A percentile compares a stretch with the other conserved stretches of the same genome.
Evolutionary conservation across 78 protist species (phyloP).

Genomic region (Bigelowiella natans): DNA sequence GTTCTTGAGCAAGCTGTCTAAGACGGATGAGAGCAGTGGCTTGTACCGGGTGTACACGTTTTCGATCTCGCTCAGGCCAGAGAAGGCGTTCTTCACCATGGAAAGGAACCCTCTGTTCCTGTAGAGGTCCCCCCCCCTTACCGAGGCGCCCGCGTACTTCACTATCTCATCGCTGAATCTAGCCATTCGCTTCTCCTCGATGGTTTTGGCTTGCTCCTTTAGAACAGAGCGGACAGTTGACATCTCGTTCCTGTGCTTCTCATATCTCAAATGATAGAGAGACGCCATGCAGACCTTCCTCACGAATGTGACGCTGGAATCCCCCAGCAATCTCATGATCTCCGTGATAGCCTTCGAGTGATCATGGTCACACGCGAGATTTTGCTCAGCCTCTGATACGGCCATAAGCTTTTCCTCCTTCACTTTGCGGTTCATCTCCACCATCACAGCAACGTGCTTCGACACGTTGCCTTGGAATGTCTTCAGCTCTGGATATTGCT

Average conservation of each 20-base stretch:
- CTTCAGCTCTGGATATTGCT: slow-evolving; percentile 8
- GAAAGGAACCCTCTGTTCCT: neutral
- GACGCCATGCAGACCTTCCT: neutral
- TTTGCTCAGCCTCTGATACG: neutral
- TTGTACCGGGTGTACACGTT: neutral
- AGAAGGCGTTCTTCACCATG: neutral
- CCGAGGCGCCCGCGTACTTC: neutral
- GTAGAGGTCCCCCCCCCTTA: neutral
- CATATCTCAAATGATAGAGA: neutral
- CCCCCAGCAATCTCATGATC: neutral
- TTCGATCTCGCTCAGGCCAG: slow-evolving; percentile 6
- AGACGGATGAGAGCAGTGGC: neutral
- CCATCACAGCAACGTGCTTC: neutral
- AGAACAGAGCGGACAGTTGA: neutral
- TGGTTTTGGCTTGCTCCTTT: neutral
- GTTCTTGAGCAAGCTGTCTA: neutral
- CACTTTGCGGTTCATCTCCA: neutral
- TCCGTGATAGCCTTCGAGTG: neutral
- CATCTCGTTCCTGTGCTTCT: neutral
- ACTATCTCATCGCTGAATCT: neutral
- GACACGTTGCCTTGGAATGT: slow-evolving; percentile 3
- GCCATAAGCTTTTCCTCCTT: neutral
- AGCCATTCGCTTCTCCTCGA: neutral
- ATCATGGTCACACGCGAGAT: neutral
- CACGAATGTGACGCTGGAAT: neutral